Base-by-base conservation (phyloP, 2,329 filamentous ascomycete species). In the Madurella mycetomatis region DNA sequence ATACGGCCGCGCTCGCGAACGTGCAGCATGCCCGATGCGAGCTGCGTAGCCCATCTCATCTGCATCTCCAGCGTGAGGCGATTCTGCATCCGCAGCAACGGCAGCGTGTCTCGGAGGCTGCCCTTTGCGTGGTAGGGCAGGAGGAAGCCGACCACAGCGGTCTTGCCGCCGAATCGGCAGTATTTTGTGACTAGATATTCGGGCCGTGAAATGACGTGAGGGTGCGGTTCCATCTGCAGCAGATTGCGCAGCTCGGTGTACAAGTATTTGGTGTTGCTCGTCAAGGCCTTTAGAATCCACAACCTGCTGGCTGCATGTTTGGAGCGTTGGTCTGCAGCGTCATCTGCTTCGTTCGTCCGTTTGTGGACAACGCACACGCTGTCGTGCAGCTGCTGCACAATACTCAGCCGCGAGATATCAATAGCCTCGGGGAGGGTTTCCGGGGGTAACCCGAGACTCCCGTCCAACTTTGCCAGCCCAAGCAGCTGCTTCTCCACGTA, bases 201-300 rank as follows among this genome's bases (percentile, higher is more conserved):
- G 9, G 82, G 82, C 9, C 70, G 69, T 19, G 73, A 67, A 47
- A 84, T 76, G 53, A 85, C 68, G 64, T 81, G 78, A 2, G 71
- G 70, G 61, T 85, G 81, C 2, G 76, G 70, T 30, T 74, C 69
- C 44, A 83, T 72, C 30, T 66, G 72, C 50, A 84, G 75, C 2
- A 85, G 73, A 19, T 76, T 74, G 51, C 76, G 76, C 16, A 85
- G 71, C 65, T 85, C 82, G 60, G 84, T 80, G 63, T 84, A 85
- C 39, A 85, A 70, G 62, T 80, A 84, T 62, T 83, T 83, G 56
- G 79, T 73, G 58, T 75, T 77, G 66, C 78, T 80, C 2, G 77
- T 79, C 41, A 84, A 65, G 2, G 80, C 78, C 64, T 85, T 85
- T 67, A 85, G 75, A 53, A 83, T 77, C 71, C 75, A 78, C 2